Evolutionary conservation across 805 yeast genomes (phyloP).

Genomic region (Teunomyces barrocoloradensis): DNA sequence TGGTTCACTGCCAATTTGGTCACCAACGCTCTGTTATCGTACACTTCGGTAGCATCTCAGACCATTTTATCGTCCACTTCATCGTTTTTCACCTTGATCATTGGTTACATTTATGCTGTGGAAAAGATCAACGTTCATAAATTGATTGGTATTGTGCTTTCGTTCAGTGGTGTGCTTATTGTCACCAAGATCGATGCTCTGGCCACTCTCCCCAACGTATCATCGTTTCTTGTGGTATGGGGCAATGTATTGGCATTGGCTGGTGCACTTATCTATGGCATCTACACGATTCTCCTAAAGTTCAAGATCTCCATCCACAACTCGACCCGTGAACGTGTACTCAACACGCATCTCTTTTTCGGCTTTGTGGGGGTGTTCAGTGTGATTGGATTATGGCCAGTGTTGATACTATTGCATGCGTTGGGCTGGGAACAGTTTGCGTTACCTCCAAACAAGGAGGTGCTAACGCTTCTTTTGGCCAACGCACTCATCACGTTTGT

Average conservation of each 20-base stretch:
- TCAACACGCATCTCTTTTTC: constrained; percentile 85
- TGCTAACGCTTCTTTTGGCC: constrained; percentile 51
- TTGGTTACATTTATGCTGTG: constrained; percentile 71
- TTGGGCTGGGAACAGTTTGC: constrained; percentile 68
- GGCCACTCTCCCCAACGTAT: constrained; percentile 25
- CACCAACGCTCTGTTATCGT: constrained; percentile 82
- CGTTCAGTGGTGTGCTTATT: constrained; percentile 75
- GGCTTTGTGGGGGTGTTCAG: constrained; percentile 94
- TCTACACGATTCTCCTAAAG: constrained; percentile 84
- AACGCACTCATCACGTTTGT: constrained; percentile 80
- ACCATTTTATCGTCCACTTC: constrained; percentile 91
- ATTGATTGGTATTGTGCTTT: constrained; percentile 63
- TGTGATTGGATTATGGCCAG: constrained; percentile 76
- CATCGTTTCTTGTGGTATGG: constrained; percentile 32
- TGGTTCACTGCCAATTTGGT: constrained; percentile 92
- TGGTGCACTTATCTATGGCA: constrained; percentile 89
- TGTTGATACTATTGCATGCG: constrained; percentile 62
- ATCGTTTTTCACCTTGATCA: constrained; percentile 83
- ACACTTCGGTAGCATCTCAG: constrained; percentile 91
- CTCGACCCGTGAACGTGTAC: constrained; percentile 61
- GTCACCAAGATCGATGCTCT: constrained; percentile 69
- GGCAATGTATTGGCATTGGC: constrained; percentile 81
- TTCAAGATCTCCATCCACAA: constrained; percentile 48
- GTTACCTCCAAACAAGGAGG: constrained; percentile 55
- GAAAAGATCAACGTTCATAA: constrained; percentile 68